Conservation (phyloP, 441 rosid species). For the Euphorbia corollata region DNA sequence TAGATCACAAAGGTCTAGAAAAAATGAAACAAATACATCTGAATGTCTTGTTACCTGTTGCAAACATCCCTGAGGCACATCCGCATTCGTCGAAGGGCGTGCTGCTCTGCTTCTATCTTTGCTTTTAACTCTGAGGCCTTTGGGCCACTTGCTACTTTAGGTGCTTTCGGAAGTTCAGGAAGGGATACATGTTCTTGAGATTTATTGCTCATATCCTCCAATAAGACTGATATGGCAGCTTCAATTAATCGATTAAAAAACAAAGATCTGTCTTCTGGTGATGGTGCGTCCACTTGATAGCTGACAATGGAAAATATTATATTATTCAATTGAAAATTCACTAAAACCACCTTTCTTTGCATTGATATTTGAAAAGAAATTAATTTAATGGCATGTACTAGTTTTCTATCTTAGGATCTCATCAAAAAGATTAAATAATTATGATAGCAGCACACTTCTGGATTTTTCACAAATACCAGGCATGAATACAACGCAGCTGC, state of each 20-base stretch:
- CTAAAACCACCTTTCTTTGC: neutral
- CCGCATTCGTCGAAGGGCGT: constrained; percentile 92
- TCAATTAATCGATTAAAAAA: constrained; percentile 72
- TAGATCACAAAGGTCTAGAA: neutral
- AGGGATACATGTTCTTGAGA: constrained; percentile 37
- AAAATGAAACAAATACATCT: neutral
- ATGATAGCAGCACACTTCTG: neutral
- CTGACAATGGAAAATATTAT: constrained; percentile 43
- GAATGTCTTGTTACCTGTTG: constrained; percentile 56
- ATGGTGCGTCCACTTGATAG: constrained; percentile 67
- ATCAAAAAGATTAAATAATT: neutral
- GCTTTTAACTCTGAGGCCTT: constrained; percentile 90
- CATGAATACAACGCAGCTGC: constrained; percentile 1
- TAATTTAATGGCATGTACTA: neutral
- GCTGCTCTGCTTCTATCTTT: constrained; percentile 96
- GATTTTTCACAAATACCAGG: neutral
- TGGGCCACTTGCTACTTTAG: constrained; percentile 75
- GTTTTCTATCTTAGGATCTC: neutral
- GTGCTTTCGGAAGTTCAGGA: constrained; percentile 81
- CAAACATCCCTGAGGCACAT: constrained; percentile 99
- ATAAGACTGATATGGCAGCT: constrained; percentile 82
- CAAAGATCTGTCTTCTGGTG: constrained; percentile 68
- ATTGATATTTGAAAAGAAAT: neutral
- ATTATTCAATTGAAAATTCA: constrained; percentile 12
- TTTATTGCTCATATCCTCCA: constrained; percentile 45